Base-by-base conservation (phyloP, 106 monocot genomes). In the Vanilla planifolia region DNA sequence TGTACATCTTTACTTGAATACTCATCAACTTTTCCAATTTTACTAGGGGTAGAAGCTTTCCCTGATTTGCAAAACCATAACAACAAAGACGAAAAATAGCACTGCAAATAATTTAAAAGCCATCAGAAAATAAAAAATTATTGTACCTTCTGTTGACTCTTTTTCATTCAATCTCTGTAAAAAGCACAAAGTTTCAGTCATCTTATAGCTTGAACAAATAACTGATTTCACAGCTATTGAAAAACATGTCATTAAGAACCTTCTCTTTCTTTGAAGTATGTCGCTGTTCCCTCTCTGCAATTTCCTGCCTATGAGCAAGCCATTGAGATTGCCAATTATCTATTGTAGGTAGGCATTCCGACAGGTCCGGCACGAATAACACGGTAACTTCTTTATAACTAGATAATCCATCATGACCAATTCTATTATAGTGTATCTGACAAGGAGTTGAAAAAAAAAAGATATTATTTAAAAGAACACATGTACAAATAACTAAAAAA, bases 331-430 rank as follows among this genome's bases (percentile, higher is more conserved):
- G 76, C 98, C 98, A 98, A n/a, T 51, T 50, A 67, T 98, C 88
- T 22, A 88, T 36, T n/a, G 98, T 60, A 71, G 92, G 98, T 22
- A 98, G 61, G 71, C 82, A 98, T 17, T 92, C 70, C 3, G 79
- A 88, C 9, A 98, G 66, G 68, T 98, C 73, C 15, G 98, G 98
- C 21, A 92, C 67, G 69, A 74, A 98, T 19, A 98, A 56, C 23
- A 98, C 84, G 23, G 88, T 98, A 27, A 98, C 67, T 80, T 98
- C 98, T 75, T 84, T 92, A 55, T 88, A 85, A 67, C 88, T 98
- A 51, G 74, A 81, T 0, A 80, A 56, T 27, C 91, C 96, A 81
- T 96, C 91, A 64, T 79, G 70, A 56, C 81, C 81, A 63, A 84
- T 55, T 76, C 96, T 73, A 33, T 91, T 65, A 66, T 96, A 96